phyloP scores from a whole-genome alignment of 2,329 filamentous ascomycete genomes.

The Cladosporium oxysporum region DNA sequence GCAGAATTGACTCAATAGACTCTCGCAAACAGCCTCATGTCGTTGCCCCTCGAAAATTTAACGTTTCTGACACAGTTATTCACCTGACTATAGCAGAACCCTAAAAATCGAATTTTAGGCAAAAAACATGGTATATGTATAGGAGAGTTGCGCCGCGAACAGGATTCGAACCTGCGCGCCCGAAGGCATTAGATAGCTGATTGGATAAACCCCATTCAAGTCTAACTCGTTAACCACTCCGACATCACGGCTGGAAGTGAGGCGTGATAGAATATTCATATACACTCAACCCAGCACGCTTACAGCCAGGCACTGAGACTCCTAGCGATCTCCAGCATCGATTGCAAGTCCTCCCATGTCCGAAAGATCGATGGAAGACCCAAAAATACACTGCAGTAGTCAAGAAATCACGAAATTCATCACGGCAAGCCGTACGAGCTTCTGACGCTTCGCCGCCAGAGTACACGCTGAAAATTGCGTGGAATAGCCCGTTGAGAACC shows the following conservation, averaged over 20 bases:
- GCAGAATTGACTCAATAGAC: not conserved
- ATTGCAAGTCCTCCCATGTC: not conserved
- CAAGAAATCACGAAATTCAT: not conserved
- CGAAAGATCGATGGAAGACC: not conserved
- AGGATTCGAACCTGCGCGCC: conserved; percentile 35
- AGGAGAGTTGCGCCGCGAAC: conserved; percentile 22
- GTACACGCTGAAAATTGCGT: not conserved
- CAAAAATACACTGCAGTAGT: not conserved
- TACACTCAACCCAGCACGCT: too few relatives aligned
- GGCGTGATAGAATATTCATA: too few relatives aligned
- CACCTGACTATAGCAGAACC: too few relatives aligned
- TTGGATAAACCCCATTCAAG: conserved; percentile 27
- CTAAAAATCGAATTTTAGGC: too few relatives aligned
- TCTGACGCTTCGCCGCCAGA: not conserved
- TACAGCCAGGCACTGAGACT: too few relatives aligned
- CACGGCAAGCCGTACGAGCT: not conserved
- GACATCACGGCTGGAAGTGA: not conserved
- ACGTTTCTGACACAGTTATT: not conserved
- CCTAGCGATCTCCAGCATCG: not conserved
- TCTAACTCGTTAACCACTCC: conserved; percentile 29
- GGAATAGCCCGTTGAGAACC: not conserved
- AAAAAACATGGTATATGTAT: not conserved
- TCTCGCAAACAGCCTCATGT: not conserved
- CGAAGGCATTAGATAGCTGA: conserved; percentile 31
- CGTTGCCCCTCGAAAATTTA: not conserved